A percentile compares a stretch with the other conserved stretches of the same genome.
These are phyloP conservation scores for Phaeomoniella chlamydospora DNA, from an alignment of 2,329 filamentous ascomycete species.

Conservation along the genomic window DNA sequence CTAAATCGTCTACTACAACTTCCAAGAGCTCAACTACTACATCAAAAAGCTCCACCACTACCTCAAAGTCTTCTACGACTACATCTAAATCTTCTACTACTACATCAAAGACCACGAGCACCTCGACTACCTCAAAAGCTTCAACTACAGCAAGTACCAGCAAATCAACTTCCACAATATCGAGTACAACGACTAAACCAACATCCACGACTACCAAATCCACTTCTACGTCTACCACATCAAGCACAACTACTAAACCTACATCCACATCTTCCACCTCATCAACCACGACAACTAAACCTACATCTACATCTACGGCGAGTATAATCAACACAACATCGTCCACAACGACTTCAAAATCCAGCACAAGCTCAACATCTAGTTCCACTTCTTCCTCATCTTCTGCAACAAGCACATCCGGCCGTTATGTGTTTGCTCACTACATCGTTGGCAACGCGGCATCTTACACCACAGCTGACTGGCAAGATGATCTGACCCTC, in stretches of 20 bases:
- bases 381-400: not conserved
- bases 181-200: not conserved
- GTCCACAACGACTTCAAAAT: not conserved
- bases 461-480: constrained; percentile 19
- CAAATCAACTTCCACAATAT: not conserved
- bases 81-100: too few relatives aligned
- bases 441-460: not conserved
- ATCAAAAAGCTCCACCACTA: too few relatives aligned
- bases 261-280: not conserved
- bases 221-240: not conserved
- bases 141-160: not conserved
- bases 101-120: too few relatives aligned
- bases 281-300: not conserved
- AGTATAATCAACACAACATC: too few relatives aligned
- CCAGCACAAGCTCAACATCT: not conserved
- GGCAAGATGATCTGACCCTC: constrained; percentile 32
- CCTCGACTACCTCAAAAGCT: not conserved
- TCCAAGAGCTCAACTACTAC: too few relatives aligned
- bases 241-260: not conserved
- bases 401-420: not conserved
- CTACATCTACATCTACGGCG: not conserved
- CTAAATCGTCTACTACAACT: not conserved
- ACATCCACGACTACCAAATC: not conserved
- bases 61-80: too few relatives aligned
- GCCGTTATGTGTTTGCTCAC: not conserved